Percentiles rank a stretch among this genome's conserved stretches.
These are phyloP conservation scores for Hymenoscyphus fructigenus DNA, from an alignment of 2,329 filamentous ascomycete species.

Conservation along the genomic window DNA sequence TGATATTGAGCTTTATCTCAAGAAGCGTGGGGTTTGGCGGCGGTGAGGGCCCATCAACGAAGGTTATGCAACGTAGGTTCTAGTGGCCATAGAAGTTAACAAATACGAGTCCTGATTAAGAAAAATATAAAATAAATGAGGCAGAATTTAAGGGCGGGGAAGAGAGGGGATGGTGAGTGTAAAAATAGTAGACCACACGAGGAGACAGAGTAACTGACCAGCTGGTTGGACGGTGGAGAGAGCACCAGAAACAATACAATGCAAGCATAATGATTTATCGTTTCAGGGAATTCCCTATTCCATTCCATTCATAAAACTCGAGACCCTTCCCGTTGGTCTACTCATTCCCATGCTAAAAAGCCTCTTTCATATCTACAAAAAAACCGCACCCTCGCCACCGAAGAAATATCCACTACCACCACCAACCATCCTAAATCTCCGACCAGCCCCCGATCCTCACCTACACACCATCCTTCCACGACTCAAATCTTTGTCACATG, in stretches of 20 bases:
- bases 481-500: background rate
- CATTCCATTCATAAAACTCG: background rate
- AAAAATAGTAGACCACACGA: too few species aligned
- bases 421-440: background rate
- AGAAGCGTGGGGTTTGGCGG: too few species aligned
- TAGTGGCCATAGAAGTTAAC: too few species aligned
- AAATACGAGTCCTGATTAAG: too few species aligned
- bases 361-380: constrained; percentile 4
- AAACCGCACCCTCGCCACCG: background rate
- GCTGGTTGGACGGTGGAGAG: background rate
- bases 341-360: background rate
- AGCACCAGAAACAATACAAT: background rate
- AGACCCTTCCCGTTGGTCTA: background rate
- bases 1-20: too few species aligned
- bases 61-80: too few species aligned
- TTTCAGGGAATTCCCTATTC: background rate
- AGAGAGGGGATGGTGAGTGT: too few species aligned
- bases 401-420: background rate
- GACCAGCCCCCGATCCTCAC: background rate
- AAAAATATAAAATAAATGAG: too few species aligned
- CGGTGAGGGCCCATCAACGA: too few species aligned
- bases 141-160: too few species aligned
- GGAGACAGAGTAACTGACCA: background rate
- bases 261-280: background rate
- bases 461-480: background rate